A percentile compares a stretch with the other conserved stretches of the same genome.
Conservation (phyloP, 2,329 filamentous ascomycete genomes). For the Nemania sp. region DNA sequence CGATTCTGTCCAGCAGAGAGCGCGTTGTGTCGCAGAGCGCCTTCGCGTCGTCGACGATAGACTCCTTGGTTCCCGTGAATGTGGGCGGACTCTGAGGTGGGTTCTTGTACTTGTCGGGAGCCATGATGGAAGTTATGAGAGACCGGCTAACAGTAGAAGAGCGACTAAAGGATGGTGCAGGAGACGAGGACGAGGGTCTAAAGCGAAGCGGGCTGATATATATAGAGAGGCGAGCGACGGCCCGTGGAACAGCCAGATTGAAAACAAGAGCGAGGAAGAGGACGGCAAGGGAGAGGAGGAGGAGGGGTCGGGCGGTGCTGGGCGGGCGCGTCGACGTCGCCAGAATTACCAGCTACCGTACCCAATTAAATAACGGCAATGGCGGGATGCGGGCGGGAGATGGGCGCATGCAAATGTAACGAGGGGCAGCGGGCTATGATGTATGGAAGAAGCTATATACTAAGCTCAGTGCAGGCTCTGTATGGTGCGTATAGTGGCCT, state of each 20-base stretch:
- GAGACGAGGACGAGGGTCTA: slow-evolving; percentile 39
- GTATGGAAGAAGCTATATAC: too few species aligned
- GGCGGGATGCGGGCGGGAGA: too few species aligned
- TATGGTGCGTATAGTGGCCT: not conserved
- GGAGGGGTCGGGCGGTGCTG: slow-evolving; percentile 34
- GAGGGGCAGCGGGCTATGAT: too few species aligned
- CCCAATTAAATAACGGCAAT: too few species aligned
- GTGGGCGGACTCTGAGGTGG: slow-evolving; percentile 78
- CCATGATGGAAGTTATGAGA: slow-evolving; percentile 62
- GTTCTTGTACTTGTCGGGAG: slow-evolving; percentile 66
- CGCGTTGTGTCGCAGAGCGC: slow-evolving; percentile 65
- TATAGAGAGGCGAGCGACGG: slow-evolving; percentile 60
- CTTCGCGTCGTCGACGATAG: slow-evolving; percentile 69
- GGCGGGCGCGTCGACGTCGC: slow-evolving; percentile 32
- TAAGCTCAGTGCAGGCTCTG: too few species aligned
- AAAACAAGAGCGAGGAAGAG: slow-evolving; percentile 58
- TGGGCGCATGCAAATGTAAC: too few species aligned
- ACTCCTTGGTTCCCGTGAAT: slow-evolving; percentile 74
- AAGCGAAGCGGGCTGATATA: slow-evolving; percentile 60
- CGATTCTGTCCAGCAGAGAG: slow-evolving; percentile 67
- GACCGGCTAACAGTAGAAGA: slow-evolving; percentile 31
- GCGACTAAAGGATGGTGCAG: slow-evolving; percentile 31
- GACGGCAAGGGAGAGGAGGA: slow-evolving; percentile 51
- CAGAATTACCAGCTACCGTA: slow-evolving; percentile 40
- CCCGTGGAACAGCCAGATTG: slow-evolving; percentile 69